Evolutionary conservation across 164 flowering plant genomes (phyloP).

Genomic region (Tetracentron sinense): DNA sequence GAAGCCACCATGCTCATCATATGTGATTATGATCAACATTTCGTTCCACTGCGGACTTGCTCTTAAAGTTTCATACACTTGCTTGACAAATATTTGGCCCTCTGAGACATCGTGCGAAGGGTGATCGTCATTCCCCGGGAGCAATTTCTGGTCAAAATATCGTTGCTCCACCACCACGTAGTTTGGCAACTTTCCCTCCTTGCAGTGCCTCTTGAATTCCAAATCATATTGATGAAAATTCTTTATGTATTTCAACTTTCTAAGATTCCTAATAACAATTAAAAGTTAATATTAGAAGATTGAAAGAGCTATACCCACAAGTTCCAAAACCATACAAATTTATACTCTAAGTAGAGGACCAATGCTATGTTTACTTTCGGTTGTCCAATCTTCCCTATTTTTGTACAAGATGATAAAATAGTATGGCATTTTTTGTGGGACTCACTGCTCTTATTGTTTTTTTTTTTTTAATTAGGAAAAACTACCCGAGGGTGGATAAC

Average conservation of each 20-base stretch:
- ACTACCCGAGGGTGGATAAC: no score
- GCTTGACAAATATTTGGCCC: slow-evolving; percentile 34
- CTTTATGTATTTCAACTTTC: slow-evolving; percentile 27
- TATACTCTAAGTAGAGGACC: no score
- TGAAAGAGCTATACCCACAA: not conserved
- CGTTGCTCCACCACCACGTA: slow-evolving; percentile 35
- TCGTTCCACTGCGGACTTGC: slow-evolving; percentile 39
- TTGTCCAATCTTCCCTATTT: no score
- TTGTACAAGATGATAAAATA: no score
- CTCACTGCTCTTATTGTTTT: no score
- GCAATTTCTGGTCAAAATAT: slow-evolving; percentile 22
- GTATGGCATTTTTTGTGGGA: no score
- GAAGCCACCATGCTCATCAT: slow-evolving; percentile 38
- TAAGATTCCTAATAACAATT: slow-evolving; percentile 22
- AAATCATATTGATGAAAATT: slow-evolving; percentile 30
- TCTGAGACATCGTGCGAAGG: slow-evolving; percentile 32
- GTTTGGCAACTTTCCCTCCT: slow-evolving; percentile 31
- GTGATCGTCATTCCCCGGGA: slow-evolving; percentile 35
- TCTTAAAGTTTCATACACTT: slow-evolving; percentile 34
- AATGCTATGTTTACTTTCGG: no score
- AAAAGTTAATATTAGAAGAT: not conserved
- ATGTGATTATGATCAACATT: slow-evolving; percentile 29
- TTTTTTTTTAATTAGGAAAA: no score
- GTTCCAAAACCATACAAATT: not conserved
- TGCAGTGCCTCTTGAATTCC: slow-evolving; percentile 29